Evolutionary conservation across 148 eudicot genomes (phyloP), one percentile per base, ranked within the genome.

Genomic region (Rhododendron ferrugineum): DNA sequence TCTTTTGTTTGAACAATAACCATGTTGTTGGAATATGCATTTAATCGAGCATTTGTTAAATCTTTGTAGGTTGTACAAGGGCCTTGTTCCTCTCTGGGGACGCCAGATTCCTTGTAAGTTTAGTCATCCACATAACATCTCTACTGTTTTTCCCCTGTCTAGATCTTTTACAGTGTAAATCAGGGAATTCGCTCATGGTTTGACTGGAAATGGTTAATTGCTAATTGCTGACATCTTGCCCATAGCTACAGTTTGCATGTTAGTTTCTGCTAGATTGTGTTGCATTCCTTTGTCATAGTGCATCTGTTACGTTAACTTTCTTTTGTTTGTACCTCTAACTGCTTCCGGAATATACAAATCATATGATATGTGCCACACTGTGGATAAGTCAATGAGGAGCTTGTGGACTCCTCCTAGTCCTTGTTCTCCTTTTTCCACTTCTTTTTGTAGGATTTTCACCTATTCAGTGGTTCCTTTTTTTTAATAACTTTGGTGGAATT

Each of bases 51-150:
- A 52, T 84, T 47, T 76, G 18, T 34, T 58, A 0, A 64, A 23
- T 36, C 5, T 66, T 66, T 82, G 73, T 85, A 90, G 92, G 88
- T 86, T 90, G 42, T 90, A 87, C 87, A 90, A 88, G 86, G 92
- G 92, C 23, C 60, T 90, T 77, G 89, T 87, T 84, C 92, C 92
- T 42, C 90, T 88, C 16, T 74, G 89, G 87, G 85, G 87, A 60
- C 87, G 85, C 54, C 85, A 85, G 37, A 86, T 77, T 74, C 95
- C 97, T 84, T 93, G 95, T 92, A 89, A 91, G 93, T 40, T n/a
- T 60, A 28, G 11, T 42, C 60, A 18, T 49, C 34, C 36, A 18
- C 28, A 28, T 79, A 15, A 8, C 50, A 34, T 28, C 14, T 46
- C 14, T 11, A 28, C 32, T 79, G 34, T 16, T 50, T 79, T 50